Conservation (phyloP, 2,329 filamentous ascomycete genomes). For the Scedosporium aurantiacum region DNA sequence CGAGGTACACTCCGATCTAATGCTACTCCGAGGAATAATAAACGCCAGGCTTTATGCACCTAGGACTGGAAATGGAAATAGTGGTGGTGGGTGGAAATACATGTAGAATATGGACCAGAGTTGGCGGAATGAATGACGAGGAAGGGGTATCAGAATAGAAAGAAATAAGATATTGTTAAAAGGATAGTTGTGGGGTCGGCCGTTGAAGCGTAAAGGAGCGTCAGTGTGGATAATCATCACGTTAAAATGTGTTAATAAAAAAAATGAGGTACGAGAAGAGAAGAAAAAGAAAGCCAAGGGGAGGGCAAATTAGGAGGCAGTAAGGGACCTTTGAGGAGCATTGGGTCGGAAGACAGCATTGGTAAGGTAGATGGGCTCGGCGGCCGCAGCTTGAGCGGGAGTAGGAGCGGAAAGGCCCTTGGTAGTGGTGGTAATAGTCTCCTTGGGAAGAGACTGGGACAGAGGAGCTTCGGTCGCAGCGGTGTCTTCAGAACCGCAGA, state of each 20-base stretch:
- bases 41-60: conserved; percentile 4
- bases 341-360: conserved; percentile 37
- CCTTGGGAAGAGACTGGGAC: conserved; percentile 14
- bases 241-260: background rate
- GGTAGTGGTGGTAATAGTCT: conserved; percentile 12
- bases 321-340: background rate
- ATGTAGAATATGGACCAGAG: conserved; percentile 4
- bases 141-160: conserved; percentile 6
- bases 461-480: conserved; percentile 6
- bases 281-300: background rate
- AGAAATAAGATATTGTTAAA: background rate
- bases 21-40: conserved; percentile 1
- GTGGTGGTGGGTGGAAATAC: background rate
- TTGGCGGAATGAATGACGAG: conserved; percentile 6
- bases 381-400: conserved; percentile 20
- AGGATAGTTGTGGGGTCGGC: background rate
- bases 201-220: background rate
- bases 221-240: background rate
- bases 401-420: conserved; percentile 17
- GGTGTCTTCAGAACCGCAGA: conserved; percentile 26
- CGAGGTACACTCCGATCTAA: background rate
- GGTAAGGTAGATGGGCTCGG: conserved; percentile 31
- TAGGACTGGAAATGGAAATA: background rate
- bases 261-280: background rate
- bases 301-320: background rate